Evolutionary conservation across 352 stramenopile species (phyloP).

Genomic region (Phytophthora cactorum): DNA sequence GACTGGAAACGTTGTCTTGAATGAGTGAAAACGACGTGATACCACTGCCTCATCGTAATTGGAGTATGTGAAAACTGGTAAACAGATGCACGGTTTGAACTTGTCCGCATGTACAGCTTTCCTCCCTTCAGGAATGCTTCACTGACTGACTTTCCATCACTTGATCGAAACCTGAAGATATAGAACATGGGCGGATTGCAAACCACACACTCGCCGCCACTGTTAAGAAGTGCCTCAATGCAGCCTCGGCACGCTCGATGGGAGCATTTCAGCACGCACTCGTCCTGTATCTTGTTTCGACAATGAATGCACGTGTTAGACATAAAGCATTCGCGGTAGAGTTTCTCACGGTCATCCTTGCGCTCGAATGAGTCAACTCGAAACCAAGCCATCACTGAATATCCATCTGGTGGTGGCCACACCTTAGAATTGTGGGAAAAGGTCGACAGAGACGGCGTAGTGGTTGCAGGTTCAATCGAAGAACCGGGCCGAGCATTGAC

Average conservation of each 20-base stretch:
- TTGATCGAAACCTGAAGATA: slow-evolving; percentile 71
- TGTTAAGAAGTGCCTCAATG: slow-evolving; percentile 57
- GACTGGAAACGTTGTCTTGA: slow-evolving; percentile 74
- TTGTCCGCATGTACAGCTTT: slow-evolving; percentile 76
- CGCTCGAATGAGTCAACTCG: slow-evolving; percentile 59
- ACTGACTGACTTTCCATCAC: slow-evolving; percentile 71
- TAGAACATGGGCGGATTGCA: slow-evolving; percentile 82
- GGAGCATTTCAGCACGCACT: slow-evolving; percentile 71
- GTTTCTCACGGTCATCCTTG: slow-evolving; percentile 66
- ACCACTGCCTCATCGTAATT: slow-evolving; percentile 50
- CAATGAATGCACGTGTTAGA: slow-evolving; percentile 69
- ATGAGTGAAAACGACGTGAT: slow-evolving; percentile 67
- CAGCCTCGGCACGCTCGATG: slow-evolving; percentile 66
- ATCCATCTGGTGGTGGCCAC: slow-evolving; percentile 71
- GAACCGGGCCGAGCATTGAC: slow-evolving; percentile 40
- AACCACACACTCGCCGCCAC: slow-evolving; percentile 68
- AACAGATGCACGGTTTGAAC: slow-evolving; percentile 41
- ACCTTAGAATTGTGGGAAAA: slow-evolving; percentile 51
- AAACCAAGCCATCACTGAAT: slow-evolving; percentile 72
- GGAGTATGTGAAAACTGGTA: slow-evolving; percentile 62
- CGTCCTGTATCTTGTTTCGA: slow-evolving; percentile 46
- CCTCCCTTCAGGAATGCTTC: slow-evolving; percentile 70
- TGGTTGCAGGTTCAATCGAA: slow-evolving; percentile 16
- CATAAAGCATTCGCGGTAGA: slow-evolving; percentile 69
- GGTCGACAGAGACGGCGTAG: slow-evolving; percentile 35